Base-by-base conservation (phyloP, 768 basidiomycete species). In the Dacryopinax primogenitus region DNA sequence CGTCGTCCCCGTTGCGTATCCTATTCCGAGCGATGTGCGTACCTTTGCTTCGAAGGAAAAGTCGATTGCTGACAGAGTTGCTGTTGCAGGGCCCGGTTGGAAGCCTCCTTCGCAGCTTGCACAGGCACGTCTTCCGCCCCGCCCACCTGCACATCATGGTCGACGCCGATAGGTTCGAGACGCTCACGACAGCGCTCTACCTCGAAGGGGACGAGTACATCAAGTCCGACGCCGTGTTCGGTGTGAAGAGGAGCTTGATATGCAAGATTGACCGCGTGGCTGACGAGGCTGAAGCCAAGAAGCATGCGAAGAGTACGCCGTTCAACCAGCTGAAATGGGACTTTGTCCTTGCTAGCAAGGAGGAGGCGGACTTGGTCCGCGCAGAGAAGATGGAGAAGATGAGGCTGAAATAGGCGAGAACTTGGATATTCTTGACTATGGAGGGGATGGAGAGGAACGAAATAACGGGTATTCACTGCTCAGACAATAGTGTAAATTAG, bases 131-230 rank as follows among this genome's bases (percentile, higher is more conserved):
- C 66, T 84, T 84, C 77, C 80, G 91, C 15, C 91, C 91, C 12
- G 88, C 82, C 47, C 91, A 93, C 73, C 71, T 93, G 62, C 91
- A 93, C 73, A 75, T 92, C 67, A 79, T 84, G 77, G 77, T 90
- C 64, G 75, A 84, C 63, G 87, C 88, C 0, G 80, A 82, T 2
- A 89, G 88, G 33, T 91, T 79, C 73, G 84, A 84, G 71, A 86
- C 82, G 45, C 81, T 93, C 23, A 76, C 79, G 18, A 92, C 90
- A 0, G 84, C 90, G 1, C 72, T 91, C 11, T 93, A 88, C 72
- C 84, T 86, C 15, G 82, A 86, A 64, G 85, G 83, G 3, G 87
- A 90, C 68, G 73, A 77, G 1, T 91, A 82, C 70, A 66, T 92
- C 26, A 74, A 74, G 4, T 88, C 84, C 66, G 90, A 92, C 71